These are phyloP conservation scores for Pichia heedii DNA, from an alignment of 805 yeast species.

Conservation along the genomic window DNA sequence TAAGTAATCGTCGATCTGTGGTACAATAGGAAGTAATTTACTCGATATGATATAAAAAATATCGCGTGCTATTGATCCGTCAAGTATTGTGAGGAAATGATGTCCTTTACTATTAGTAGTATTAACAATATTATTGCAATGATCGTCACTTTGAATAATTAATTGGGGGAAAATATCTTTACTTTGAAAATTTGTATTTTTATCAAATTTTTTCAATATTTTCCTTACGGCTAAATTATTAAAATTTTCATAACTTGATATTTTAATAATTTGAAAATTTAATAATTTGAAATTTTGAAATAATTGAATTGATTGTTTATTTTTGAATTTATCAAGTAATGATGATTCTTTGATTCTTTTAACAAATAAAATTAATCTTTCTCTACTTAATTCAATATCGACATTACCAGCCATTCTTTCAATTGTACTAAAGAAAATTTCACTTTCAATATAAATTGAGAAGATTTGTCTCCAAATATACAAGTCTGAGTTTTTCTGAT, in stretches of 20 bases:
- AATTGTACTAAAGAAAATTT: slow-evolving; percentile 42
- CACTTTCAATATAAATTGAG: slow-evolving; percentile 54
- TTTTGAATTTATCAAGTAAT: slow-evolving; percentile 34
- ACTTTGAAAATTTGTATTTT: slow-evolving; percentile 51
- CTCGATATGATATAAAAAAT: slow-evolving; percentile 49
- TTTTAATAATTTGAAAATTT: slow-evolving; percentile 47
- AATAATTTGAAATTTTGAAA: slow-evolving; percentile 43
- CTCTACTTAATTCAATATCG: slow-evolving; percentile 36
- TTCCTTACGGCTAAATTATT: slow-evolving; percentile 58
- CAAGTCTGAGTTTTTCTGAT: slow-evolving; percentile 41
- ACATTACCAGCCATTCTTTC: slow-evolving; percentile 38
- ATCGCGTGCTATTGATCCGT: slow-evolving; percentile 39
- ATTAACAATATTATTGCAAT: slow-evolving; percentile 13
- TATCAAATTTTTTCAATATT: slow-evolving; percentile 68
- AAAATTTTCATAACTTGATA: slow-evolving; percentile 50
- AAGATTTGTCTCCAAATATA: slow-evolving; percentile 66
- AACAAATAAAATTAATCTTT: slow-evolving; percentile 34
- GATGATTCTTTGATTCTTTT: slow-evolving; percentile 31
- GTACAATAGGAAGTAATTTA: slow-evolving; percentile 47
- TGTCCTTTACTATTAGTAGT: slow-evolving; percentile 8
- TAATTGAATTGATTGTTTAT: slow-evolving; percentile 35
- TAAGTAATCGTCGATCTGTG: slow-evolving; percentile 67
- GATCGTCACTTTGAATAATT: slow-evolving; percentile 12
- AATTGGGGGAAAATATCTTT: slow-evolving; percentile 35
- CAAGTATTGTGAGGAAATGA: slow-evolving; percentile 7